phyloP scores from a whole-genome alignment of 2,329 filamentous ascomycete species.

The Pseudogymnoascus verrucosus region DNA sequence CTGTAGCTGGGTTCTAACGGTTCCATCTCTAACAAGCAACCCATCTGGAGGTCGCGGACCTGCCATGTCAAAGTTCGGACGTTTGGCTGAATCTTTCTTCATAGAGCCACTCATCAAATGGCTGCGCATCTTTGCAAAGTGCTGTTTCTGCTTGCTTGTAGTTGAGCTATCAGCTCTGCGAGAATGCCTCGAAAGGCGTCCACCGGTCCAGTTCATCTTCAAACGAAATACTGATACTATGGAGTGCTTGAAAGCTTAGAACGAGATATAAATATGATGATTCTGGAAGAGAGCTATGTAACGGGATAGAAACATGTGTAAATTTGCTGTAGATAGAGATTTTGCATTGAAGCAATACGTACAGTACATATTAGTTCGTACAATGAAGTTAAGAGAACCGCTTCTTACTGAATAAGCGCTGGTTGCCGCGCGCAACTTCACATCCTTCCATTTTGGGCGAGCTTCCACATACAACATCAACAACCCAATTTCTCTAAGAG shows the following conservation, averaged over 20 bases:
- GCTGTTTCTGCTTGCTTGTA: constrained; percentile 36
- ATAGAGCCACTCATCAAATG: constrained; percentile 23
- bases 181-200: constrained; percentile 36
- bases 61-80: constrained; percentile 15
- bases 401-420: not conserved
- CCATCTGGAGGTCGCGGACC: not conserved
- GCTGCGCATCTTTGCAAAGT: constrained; percentile 38
- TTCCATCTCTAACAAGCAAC: not conserved
- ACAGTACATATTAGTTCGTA: not conserved
- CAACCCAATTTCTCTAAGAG: not conserved
- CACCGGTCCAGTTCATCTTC: constrained; percentile 44
- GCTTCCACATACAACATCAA: not conserved
- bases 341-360: not conserved
- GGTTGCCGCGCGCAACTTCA: constrained; percentile 1
- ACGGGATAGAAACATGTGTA: not conserved
- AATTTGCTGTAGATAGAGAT: not conserved
- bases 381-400: not conserved
- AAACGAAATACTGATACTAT: not conserved
- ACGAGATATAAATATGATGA: not conserved
- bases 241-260: not conserved
- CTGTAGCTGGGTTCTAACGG: not conserved
- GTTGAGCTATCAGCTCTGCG: constrained; percentile 29
- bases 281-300: not conserved
- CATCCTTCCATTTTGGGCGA: not conserved
- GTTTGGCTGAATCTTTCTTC: constrained; percentile 26